Percentiles rank a stretch among this genome's conserved stretches.
phyloP scores from a whole-genome alignment of 345 rosid species.

The Salix dunnii region DNA sequence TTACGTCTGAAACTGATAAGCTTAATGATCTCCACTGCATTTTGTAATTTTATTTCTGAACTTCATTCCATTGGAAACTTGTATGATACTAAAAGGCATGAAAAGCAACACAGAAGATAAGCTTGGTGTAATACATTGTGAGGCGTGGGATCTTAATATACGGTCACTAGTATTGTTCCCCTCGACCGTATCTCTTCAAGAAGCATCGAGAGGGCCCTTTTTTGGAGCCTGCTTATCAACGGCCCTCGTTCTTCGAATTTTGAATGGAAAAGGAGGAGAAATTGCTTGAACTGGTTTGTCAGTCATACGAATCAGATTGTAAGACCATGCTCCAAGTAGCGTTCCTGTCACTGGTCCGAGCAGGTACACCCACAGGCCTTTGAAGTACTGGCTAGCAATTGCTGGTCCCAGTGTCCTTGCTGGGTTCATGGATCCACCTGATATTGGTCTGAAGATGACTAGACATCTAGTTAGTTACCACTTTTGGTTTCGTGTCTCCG shows the following conservation, averaged over 20 bases:
- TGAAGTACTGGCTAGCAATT: slow-evolving; percentile 42
- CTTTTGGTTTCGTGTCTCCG: neutral
- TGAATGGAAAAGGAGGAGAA: slow-evolving; percentile 29
- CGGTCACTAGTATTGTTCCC: no score
- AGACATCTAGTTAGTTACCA: neutral
- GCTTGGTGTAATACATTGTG: neutral
- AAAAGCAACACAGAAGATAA: neutral
- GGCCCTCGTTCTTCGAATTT: slow-evolving; percentile 18
- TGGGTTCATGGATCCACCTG: slow-evolving; percentile 63
- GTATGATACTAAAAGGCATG: no score
- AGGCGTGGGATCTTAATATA: neutral
- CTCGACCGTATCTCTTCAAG: neutral
- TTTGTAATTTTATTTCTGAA: neutral
- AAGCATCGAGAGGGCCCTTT: slow-evolving; percentile 14
- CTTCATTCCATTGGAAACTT: neutral
- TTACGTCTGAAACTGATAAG: no score
- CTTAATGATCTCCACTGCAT: no score
- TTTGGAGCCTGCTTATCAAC: slow-evolving; percentile 9
- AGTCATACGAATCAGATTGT: slow-evolving; percentile 28
- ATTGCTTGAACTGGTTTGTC: slow-evolving; percentile 24
- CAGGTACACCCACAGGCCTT: slow-evolving; percentile 49
- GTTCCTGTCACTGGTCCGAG: slow-evolving; percentile 48
- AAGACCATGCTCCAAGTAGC: slow-evolving; percentile 38
- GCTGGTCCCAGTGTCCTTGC: slow-evolving; percentile 55
- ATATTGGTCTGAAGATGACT: slow-evolving; percentile 40